Evolutionary conservation across 345 rosid species (phyloP).

Genomic region (Combretum micranthum): DNA sequence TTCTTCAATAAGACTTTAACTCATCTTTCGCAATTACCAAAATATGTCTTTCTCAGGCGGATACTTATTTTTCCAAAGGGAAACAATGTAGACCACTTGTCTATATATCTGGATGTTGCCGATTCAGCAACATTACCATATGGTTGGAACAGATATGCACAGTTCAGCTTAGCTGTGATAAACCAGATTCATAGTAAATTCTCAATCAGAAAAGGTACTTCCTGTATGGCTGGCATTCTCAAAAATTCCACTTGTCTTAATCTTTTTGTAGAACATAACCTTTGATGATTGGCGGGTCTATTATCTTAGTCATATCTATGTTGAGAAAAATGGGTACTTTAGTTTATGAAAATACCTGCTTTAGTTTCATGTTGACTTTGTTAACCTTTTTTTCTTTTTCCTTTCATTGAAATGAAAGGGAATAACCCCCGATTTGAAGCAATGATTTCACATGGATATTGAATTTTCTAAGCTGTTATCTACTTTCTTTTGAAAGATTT

Average conservation of each 20-base stretch:
- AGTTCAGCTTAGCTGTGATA: constrained; percentile 47
- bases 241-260: too few relatives aligned
- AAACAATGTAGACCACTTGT: constrained; percentile 56
- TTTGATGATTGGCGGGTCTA: too few relatives aligned
- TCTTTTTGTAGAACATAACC: too few relatives aligned
- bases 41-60: constrained; percentile 29
- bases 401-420: too few relatives aligned
- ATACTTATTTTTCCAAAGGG: constrained; percentile 51
- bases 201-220: constrained; percentile 44
- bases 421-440: too few relatives aligned
- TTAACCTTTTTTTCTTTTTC: too few relatives aligned
- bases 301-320: too few relatives aligned
- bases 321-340: too few relatives aligned
- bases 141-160: constrained; percentile 60
- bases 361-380: too few relatives aligned
- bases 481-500: constrained; percentile 4
- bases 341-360: too few relatives aligned
- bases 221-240: neutral
- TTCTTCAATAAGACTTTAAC: neutral
- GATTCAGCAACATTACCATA: constrained; percentile 41
- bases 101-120: constrained; percentile 56
- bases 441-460: neutral
- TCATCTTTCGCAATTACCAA: too few relatives aligned
- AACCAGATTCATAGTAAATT: constrained; percentile 44
- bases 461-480: neutral